These are phyloP conservation scores for Dipsacomyces acuminosporus DNA, from an alignment of 371 early-diverging fungal species.

Conservation along the genomic window DNA sequence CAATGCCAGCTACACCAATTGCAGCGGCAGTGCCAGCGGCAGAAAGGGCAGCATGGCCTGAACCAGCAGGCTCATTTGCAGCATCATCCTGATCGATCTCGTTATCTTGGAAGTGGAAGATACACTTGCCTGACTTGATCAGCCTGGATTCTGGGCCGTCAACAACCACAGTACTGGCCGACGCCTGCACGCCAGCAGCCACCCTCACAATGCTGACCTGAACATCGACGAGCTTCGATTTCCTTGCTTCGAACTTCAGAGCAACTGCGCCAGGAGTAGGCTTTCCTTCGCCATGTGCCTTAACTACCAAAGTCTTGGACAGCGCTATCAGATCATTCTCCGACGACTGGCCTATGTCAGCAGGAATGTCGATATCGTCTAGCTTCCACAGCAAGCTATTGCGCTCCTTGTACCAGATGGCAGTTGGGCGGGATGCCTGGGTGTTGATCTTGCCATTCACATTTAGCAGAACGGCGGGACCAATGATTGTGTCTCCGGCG, in stretches of 20 bases:
- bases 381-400: constrained; percentile 36
- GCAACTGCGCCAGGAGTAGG: constrained; percentile 15
- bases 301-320: constrained; percentile 13
- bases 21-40: not conserved
- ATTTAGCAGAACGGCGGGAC: constrained; percentile 21
- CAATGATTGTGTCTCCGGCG: constrained; percentile 19
- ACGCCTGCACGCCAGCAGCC: constrained; percentile 6
- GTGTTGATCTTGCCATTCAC: constrained; percentile 17
- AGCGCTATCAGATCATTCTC: constrained; percentile 1
- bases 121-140: constrained; percentile 35
- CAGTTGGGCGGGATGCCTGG: constrained; percentile 35
- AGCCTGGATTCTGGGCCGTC: constrained; percentile 4
- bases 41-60: not conserved
- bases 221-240: constrained; percentile 10
- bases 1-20: too few relatives aligned
- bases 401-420: constrained; percentile 36
- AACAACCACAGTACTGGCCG: constrained; percentile 9
- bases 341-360: not conserved
- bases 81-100: not conserved
- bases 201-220: constrained; percentile 17
- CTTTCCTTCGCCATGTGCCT: constrained; percentile 13
- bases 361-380: constrained; percentile 10
- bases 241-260: constrained; percentile 16
- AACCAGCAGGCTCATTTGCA: not conserved
- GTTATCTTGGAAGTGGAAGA: constrained; percentile 1